Evolutionary conservation across 352 stramenopile genomes (phyloP).

Genomic region (Pythium guiyangense): DNA sequence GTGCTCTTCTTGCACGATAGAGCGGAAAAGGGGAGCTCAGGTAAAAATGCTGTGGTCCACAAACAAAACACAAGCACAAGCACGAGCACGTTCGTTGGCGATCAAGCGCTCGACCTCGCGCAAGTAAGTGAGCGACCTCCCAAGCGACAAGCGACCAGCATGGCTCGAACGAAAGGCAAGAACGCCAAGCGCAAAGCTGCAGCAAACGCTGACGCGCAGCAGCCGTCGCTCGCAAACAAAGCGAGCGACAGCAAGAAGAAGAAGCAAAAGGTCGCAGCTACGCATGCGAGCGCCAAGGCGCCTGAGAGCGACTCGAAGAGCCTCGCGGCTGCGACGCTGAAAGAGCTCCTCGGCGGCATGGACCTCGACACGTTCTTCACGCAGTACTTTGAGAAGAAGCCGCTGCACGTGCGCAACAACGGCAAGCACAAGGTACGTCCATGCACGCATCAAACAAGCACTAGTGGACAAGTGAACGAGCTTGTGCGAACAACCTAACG

Average conservation of each 20-base stretch:
- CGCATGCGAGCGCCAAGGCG: background rate
- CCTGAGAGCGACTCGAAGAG: constrained; percentile 6
- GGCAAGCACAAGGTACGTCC: constrained; percentile 28
- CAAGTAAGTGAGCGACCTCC: too few species aligned
- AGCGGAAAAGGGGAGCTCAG: too few species aligned
- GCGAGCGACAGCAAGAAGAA: constrained; percentile 1
- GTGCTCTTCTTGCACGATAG: too few species aligned
- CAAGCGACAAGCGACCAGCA: too few species aligned
- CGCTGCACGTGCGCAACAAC: constrained; percentile 53
- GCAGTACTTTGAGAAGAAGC: constrained; percentile 86
- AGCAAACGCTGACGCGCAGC: constrained; percentile 31
- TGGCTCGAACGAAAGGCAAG: constrained; percentile 3
- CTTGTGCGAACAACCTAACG: too few species aligned
- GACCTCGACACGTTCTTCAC: constrained; percentile 49
- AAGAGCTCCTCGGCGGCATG: constrained; percentile 62
- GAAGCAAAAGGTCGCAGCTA: constrained; percentile 9
- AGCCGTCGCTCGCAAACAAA: background rate
- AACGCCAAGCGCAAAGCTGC: background rate
- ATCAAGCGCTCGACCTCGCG: too few species aligned
- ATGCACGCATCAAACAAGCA: background rate
- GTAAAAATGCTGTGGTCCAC: too few species aligned
- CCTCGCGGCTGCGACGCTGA: constrained; percentile 28
- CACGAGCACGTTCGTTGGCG: too few species aligned
- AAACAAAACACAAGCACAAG: too few species aligned
- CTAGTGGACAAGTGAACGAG: too few species aligned